Evolutionary conservation across 441 rosid species (phyloP).

Genomic region (Hura crepitans): DNA sequence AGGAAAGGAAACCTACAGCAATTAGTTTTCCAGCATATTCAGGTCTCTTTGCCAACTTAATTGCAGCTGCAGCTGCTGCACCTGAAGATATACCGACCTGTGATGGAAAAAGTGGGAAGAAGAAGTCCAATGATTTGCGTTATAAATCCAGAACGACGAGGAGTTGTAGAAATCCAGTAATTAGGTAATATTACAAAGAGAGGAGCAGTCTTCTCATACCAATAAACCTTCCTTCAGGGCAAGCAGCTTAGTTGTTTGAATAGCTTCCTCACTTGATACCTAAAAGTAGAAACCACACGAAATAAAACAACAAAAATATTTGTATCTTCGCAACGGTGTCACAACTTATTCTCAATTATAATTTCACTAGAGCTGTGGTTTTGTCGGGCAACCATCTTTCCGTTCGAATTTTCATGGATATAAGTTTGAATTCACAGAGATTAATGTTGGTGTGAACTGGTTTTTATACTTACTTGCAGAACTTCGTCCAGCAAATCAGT

Average conservation of each 20-base stretch:
- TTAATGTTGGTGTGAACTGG: too few relatives aligned
- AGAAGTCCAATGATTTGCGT: not conserved
- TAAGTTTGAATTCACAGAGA: not conserved
- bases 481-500: constrained; percentile 43
- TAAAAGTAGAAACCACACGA: constrained; percentile 11
- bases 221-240: constrained; percentile 69
- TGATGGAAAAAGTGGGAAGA: not conserved
- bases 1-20: constrained; percentile 31
- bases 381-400: too few relatives aligned
- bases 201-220: constrained; percentile 29
- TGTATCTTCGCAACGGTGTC: not conserved
- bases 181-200: not conserved
- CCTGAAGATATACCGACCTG: constrained; percentile 73
- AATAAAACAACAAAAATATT: not conserved
- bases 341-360: not conserved
- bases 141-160: not conserved
- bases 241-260: constrained; percentile 64
- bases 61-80: constrained; percentile 57
- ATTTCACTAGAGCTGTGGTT: not conserved
- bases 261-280: constrained; percentile 74
- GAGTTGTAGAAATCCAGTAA: not conserved
- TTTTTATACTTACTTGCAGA: constrained; percentile 35
- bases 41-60: constrained; percentile 47
- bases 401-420: not conserved
- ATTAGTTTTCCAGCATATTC: constrained; percentile 53